Base-by-base conservation (phyloP, 768 basidiomycete species). In the Phallus indusiatus region DNA sequence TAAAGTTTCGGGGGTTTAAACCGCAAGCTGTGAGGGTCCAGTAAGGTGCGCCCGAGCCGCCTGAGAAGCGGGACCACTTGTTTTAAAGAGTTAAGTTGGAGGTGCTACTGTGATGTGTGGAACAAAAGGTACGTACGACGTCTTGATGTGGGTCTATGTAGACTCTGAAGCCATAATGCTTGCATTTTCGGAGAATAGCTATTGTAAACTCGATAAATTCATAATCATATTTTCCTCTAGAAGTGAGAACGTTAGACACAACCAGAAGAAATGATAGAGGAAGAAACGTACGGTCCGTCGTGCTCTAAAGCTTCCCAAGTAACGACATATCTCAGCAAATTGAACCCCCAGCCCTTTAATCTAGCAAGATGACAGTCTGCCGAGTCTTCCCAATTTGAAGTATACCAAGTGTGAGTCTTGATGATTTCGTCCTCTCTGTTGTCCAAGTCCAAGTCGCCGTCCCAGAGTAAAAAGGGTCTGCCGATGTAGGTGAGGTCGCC, bases 61-160 rank as follows among this genome's bases (percentile, higher is more conserved):
- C 92, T 17, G 88, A 87, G 75, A 92, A 95, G 48, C 95, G 89
- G 1, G 94, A 95, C 88, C 93, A 98, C 89, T 95, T 65, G 4
- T 18, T 33, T 21, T 0, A 12, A 7, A 20, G 28, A 28, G 11
- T 17, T 63, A 62, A 21, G 18, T 24, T 37, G 62, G 55, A 35
- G 18, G 51, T 24, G 55, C 36, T 42, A n/a, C n/a, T n/a, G n/a
- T n/a, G 46, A 22, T 24, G 28, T 7, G 7, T n/a, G 24, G 47
- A 58, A 60, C n/a, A 64, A 59, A 22, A 20, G 10, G 20, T 1
- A 81, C 92, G 68, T 68, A 96, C 94, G 47, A 82, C 80, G 67
- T 99, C 95, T 70, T 99, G 96, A 70, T 99, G 95, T 5, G 95
- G 93, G 66, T 97, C 94, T 75, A 99, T 84, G 71, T 84, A 96